Conservation (phyloP, 2,329 filamentous ascomycete genomes). For the Trichoderma citrinoviride region DNA sequence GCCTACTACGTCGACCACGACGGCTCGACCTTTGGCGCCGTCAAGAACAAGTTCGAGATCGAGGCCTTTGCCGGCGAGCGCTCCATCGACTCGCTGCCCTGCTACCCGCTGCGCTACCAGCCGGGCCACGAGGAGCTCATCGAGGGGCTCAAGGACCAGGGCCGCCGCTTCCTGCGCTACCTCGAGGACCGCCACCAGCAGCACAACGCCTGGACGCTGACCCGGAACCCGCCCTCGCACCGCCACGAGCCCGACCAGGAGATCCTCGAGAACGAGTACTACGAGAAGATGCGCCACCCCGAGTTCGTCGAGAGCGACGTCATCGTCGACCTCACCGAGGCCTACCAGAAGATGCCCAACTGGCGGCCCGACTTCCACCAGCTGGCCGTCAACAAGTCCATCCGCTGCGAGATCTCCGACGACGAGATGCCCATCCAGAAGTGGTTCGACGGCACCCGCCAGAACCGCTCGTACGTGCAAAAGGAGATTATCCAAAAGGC, state of each 20-base stretch:
- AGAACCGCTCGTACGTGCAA: conserved; percentile 35
- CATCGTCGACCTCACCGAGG: conserved; percentile 43
- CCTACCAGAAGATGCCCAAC: conserved; percentile 39
- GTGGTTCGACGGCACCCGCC: conserved; percentile 36
- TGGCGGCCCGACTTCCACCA: conserved; percentile 38
- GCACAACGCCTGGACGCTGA: conserved; percentile 44
- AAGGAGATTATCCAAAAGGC: conserved; percentile 37
- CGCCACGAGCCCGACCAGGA: conserved; percentile 32
- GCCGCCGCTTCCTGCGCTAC: conserved; percentile 35
- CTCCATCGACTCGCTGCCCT: conserved; percentile 38
- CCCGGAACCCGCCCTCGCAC: conserved; percentile 36
- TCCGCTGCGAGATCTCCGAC: conserved; percentile 32
- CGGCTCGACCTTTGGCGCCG: conserved; percentile 39
- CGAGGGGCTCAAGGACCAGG: conserved; percentile 34
- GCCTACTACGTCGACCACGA: conserved; percentile 46
- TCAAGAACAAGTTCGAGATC: conserved; percentile 39
- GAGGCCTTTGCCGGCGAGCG: conserved; percentile 39
- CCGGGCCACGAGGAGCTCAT: conserved; percentile 37
- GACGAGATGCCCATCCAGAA: conserved; percentile 40
- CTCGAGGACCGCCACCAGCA: conserved; percentile 39
- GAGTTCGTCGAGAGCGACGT: conserved; percentile 44
- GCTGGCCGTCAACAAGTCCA: conserved; percentile 33
- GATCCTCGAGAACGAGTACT: conserved; percentile 33
- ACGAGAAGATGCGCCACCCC: conserved; percentile 38
- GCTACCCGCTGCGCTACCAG: conserved; percentile 41